Evolutionary conservation across 257 asterid species (phyloP), one percentile per base, ranked within the genome.

Genomic region (Solanum sitiens): DNA sequence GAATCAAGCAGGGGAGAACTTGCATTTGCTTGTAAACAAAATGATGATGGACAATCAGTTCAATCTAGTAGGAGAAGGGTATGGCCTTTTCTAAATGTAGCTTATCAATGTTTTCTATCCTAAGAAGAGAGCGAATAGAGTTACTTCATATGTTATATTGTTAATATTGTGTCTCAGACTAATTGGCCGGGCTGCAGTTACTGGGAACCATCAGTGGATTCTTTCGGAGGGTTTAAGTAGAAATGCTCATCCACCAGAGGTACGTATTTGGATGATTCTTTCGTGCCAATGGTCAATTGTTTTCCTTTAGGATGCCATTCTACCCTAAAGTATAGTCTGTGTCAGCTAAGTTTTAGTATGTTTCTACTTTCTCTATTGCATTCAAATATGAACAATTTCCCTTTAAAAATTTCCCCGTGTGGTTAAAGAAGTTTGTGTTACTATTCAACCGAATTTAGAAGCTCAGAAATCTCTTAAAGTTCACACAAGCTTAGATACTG

Each of bases 11-110:
- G 93, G 90, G 83, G 94, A 92, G 59, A 92, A 89, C 83, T 93
- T 92, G 83, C 94, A 91, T 89, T 90, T 91, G 75, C 98, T 97
- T 83, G 93, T 97, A 86, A 93, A 91, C 95, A 94, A 93, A 93
- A 95, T 95, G 99, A 95, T 94, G 98, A 91, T 93, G 94, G 95
- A 94, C 89, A 92, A 83, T 91, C 95, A 95, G 88, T 93, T 95
- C 86, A 92, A 91, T 87, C 90, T 95, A 11, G 90, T 95, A 39
- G 99, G 98, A 89, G 96, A 97, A 93, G 98, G 99, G 99, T 96
- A 94, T 47, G 85, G 12, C 73, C 45, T 4, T 7, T 75, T 50
- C 76, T 77, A 15, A 44, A 37, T 84, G 59, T 33, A 50, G 37
- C 77, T 89, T 53, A 10, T 16, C 68, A 33, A 11, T 25, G 33